Base-by-base conservation (phyloP, 1,139 yeast species). In the Trichomonascaceae sp. region DNA sequence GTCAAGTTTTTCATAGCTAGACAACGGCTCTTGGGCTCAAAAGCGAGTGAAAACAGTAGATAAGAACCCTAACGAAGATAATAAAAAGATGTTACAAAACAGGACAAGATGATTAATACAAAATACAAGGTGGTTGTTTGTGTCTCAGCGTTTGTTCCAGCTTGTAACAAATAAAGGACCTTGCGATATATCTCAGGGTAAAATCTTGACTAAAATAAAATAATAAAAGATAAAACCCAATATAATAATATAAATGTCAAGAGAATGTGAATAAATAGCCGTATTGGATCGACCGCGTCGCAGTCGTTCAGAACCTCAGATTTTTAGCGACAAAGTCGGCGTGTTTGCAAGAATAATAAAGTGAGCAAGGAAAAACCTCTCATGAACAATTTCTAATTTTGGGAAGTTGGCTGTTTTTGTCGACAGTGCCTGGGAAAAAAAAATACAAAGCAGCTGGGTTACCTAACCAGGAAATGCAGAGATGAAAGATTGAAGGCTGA, bases 1-100 rank as follows among this genome's bases (percentile, higher is more conserved):
- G 66, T 62, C 45, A 63, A 55, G 54, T 63, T 62, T 53, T 60
- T 55, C 66, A 63, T 63, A 10, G 15, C 30, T 27, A 15, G 30
- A 15, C 41, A 36, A n/a, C 41, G 17, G 8, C 17, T 12, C 13
- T 32, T 12, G 17, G 41, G 7, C 17, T 13, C 15, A 36, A 36
- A n/a, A 36, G 17, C 41, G 41, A 36, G 41, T 13, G 41, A 15
- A 36, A 36, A 3, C 41, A 36, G 41, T 36, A 15, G 17, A 36
- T 27, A 36, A 36, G 41, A 36, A 13, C 41, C 17, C 41, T 36
- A 7, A 36, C 17, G n/a, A 27, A 27, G 32, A 27, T 27, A 27
- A 36, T 15, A 36, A 36, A 9, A 15, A 36, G 17, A 9, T 32
- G 41, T 15, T 36, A n/a, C 17, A 36, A 13, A 36, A 36, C 15